These are phyloP conservation scores for Leccinum solheimii DNA, from an alignment of 1,284 basidiomycete species.

Conservation along the genomic window DNA sequence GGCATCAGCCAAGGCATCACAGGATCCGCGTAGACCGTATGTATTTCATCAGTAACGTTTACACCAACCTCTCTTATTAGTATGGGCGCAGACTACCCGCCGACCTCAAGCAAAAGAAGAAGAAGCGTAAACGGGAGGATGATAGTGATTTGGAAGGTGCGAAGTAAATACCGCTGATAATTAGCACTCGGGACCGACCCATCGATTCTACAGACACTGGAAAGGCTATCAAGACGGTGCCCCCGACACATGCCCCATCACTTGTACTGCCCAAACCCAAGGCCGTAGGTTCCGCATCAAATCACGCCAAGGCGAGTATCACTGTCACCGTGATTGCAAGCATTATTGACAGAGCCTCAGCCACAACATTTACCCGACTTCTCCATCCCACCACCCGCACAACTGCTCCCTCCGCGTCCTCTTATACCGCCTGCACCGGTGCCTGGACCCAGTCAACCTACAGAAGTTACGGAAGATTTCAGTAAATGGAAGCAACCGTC, in stretches of 20 bases:
- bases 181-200: conserved; percentile 1
- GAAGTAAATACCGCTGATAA: conserved; percentile 26
- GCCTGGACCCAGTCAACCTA: conserved; percentile 77
- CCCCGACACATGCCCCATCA: conserved; percentile 33
- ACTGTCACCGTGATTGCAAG: conserved; percentile 2
- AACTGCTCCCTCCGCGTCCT: conserved; percentile 66
- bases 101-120: conserved; percentile 75
- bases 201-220: conserved; percentile 41
- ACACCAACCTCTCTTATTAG: conserved; percentile 10
- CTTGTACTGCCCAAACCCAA: conserved; percentile 53
- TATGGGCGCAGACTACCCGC: conserved; percentile 35
- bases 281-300: conserved; percentile 43
- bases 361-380: conserved; percentile 56
- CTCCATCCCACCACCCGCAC: conserved; percentile 45
- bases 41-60: conserved; percentile 12
- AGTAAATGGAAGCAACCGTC: conserved; percentile 75
- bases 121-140: conserved; percentile 81
- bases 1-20: conserved; percentile 32
- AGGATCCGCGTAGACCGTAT: conserved; percentile 46
- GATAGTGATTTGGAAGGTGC: conserved; percentile 71
- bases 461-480: conserved; percentile 84
- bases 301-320: conserved; percentile 52
- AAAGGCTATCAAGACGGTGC: conserved; percentile 60
- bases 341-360: conserved; percentile 32
- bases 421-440: conserved; percentile 66